A percentile compares a stretch with the other conserved stretches of the same genome.
These are phyloP conservation scores for Cyberlindnera petersonii DNA, from an alignment of 805 yeast species.

Conservation along the genomic window DNA sequence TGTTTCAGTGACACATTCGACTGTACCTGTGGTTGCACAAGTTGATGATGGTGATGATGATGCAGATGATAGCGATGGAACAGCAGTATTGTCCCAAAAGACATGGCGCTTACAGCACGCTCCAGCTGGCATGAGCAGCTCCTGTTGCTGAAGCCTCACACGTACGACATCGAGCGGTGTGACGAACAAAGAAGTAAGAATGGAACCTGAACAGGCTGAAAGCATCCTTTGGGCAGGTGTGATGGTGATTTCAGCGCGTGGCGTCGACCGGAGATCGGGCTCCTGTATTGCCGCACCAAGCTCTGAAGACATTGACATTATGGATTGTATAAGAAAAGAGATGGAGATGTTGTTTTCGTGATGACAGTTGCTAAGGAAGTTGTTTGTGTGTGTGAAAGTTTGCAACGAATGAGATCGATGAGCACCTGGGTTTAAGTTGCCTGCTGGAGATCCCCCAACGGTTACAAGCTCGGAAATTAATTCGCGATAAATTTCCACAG, in stretches of 20 bases:
- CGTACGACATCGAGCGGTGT: conserved; percentile 83
- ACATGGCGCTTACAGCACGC: conserved; percentile 36
- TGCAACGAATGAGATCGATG: too few relatives aligned
- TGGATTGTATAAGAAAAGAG: not conserved
- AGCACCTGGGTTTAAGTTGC: too few relatives aligned
- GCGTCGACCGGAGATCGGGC: conserved; percentile 15
- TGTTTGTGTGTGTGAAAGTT: too few relatives aligned
- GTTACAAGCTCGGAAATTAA: too few relatives aligned
- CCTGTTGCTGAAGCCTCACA: conserved; percentile 75
- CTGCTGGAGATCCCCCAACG: too few relatives aligned
- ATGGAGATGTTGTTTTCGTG: too few relatives aligned
- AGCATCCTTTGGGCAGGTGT: conserved; percentile 62
- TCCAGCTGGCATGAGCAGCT: conserved; percentile 46
- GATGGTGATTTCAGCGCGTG: conserved; percentile 30
- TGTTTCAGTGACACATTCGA: conserved; percentile 24
- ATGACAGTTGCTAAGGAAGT: too few relatives aligned
- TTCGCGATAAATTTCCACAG: too few relatives aligned
- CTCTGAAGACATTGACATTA: conserved; percentile 21
- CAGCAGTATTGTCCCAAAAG: conserved; percentile 30
- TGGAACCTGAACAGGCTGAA: conserved; percentile 74
- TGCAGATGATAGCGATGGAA: conserved; percentile 10
- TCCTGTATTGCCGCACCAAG: conserved; percentile 23
- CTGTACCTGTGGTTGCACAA: conserved; percentile 4
- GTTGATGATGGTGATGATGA: conserved; percentile 12
- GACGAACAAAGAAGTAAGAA: conserved; percentile 66